Base-by-base conservation (phyloP, 2,329 filamentous ascomycete species). In the Ascocoryne sarcoides region DNA sequence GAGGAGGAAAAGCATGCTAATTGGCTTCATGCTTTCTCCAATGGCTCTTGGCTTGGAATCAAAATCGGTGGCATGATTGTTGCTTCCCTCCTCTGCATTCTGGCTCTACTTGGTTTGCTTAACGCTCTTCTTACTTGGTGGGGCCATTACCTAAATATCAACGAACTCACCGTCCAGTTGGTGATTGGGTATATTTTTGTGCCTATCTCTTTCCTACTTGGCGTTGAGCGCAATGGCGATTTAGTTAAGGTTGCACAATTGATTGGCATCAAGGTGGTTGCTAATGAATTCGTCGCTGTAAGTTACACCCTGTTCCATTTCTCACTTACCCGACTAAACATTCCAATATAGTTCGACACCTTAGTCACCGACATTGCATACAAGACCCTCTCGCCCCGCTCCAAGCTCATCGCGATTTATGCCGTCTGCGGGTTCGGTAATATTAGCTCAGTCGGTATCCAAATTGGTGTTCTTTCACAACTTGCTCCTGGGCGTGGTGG, bases 61-160 rank as follows among this genome's bases (percentile, higher is more conserved):
- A 90, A 88, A 69, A 88, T 93, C 50, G 86, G 79, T 3, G 84
- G 82, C 46, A 90, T 88, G 75, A 90, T 93, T 42, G 57, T 84
- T 33, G 73, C 80, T 23, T 86, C 80, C 0, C 70, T 93, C n/a
- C 74, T 93, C 19, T 89, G 84, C 64, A 88, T 93, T 54, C 80
- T 93, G 48, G 83, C 84, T 14, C 69, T 88, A 21, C 71, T 94
- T 37, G 81, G 70, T 19, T 70, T 93, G 30, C 62, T 82, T 54
- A 83, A 93, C 56, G 85, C 79, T 37, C 68, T 93, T 5, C 68
- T 94, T 16, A 83, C 77, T 40, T 93, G 87, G 87, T 88, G 82
- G 79, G 86, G 86, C 20, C 71, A 69, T 32, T 94, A 90, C 63
- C 68, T 88, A 51, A 79, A 82, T 62, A 80, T 90, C 59, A 71